Conservation (phyloP, 2,329 filamentous ascomycete genomes). For the Xylaria hypoxylon region DNA sequence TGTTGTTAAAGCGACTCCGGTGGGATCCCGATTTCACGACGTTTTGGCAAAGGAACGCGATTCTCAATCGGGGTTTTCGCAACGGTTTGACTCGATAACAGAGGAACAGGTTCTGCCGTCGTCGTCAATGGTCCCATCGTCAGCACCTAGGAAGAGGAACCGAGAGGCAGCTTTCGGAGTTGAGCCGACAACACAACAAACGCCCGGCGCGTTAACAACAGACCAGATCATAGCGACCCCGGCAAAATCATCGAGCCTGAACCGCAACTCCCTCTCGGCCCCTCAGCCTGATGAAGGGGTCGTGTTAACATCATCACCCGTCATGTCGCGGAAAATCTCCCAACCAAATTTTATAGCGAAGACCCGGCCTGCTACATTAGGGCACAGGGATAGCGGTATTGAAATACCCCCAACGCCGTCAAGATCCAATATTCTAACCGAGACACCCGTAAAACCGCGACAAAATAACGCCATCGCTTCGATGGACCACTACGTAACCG, state of each 20-base stretch:
- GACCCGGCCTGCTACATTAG: slow-evolving; percentile 32
- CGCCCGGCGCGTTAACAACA: slow-evolving; percentile 38
- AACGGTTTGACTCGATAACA: slow-evolving; percentile 39
- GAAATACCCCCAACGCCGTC: slow-evolving; percentile 49
- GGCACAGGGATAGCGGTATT: slow-evolving; percentile 48
- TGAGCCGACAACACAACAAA: slow-evolving; percentile 49
- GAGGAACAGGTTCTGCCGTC: slow-evolving; percentile 53
- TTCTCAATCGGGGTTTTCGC: slow-evolving; percentile 46
- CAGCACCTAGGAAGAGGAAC: slow-evolving; percentile 52
- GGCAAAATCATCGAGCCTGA: slow-evolving; percentile 35
- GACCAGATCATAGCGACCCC: slow-evolving; percentile 46
- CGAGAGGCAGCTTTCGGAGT: slow-evolving; percentile 50
- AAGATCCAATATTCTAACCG: slow-evolving; percentile 38
- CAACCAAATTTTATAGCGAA: slow-evolving; percentile 39
- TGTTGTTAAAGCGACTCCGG: slow-evolving; percentile 69
- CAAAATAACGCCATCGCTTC: slow-evolving; percentile 34
- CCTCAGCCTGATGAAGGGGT: slow-evolving; percentile 45
- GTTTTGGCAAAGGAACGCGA: slow-evolving; percentile 51
- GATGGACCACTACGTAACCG: slow-evolving; percentile 41
- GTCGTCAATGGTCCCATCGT: slow-evolving; percentile 57
- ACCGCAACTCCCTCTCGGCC: slow-evolving; percentile 40
- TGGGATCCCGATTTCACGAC: slow-evolving; percentile 66
- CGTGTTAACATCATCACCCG: slow-evolving; percentile 50
- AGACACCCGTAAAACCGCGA: slow-evolving; percentile 55
- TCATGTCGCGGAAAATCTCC: slow-evolving; percentile 44